Conservation (phyloP, 768 basidiomycete species). For the Exidia glandulosa region DNA sequence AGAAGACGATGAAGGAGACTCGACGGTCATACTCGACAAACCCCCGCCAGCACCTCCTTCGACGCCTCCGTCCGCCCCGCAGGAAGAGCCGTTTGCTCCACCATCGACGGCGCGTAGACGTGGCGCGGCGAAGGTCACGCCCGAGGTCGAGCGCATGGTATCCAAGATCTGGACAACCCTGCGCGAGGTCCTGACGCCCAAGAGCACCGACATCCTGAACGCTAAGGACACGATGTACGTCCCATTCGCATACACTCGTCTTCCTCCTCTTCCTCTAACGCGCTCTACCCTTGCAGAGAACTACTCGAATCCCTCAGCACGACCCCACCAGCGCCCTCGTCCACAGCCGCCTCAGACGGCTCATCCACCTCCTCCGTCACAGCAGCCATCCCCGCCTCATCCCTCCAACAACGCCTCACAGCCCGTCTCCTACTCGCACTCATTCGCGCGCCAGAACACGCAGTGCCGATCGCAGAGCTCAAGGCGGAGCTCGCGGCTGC, state of each 20-base stretch:
- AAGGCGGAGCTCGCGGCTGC: not conserved
- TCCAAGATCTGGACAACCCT: not conserved
- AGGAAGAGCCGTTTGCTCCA: not conserved
- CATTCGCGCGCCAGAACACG: not conserved
- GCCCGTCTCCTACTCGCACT: not conserved
- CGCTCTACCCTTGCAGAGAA: not conserved
- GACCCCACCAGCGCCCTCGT: too few species aligned
- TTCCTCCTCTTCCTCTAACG: not conserved
- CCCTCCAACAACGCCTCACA: not conserved
- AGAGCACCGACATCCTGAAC: not conserved
- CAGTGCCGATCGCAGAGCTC: not conserved
- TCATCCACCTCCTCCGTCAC: not conserved
- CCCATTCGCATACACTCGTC: not conserved
- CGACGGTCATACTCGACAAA: not conserved
- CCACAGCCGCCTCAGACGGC: not conserved
- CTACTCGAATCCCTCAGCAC: not conserved
- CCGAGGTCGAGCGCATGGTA: not conserved
- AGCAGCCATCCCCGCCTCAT: too few species aligned
- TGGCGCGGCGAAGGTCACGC: not conserved
- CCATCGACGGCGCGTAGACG: not conserved
- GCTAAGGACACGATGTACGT: not conserved
- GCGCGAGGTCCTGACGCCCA: not conserved
- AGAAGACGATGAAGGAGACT: not conserved
- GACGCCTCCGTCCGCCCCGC: not conserved
- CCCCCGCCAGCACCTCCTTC: not conserved